Evolutionary conservation across 192 early-diverging fungal species (phyloP), one percentile per base, ranked within the genome.

Genomic region (Coemansia sp.): DNA sequence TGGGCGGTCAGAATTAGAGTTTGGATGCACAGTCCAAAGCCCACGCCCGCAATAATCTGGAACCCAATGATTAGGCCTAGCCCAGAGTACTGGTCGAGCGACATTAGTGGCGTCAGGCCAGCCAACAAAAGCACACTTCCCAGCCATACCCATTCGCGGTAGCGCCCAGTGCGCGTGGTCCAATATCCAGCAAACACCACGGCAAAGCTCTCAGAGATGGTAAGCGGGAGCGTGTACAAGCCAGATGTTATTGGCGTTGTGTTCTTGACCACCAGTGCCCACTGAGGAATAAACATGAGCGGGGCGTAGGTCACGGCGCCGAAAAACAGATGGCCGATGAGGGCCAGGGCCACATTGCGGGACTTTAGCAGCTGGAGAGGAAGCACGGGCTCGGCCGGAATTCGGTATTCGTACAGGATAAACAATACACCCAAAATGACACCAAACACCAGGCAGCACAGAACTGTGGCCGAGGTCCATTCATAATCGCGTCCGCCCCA

Each of bases 1-100:
- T 92, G 90, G 26, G 78, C 74, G 11, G 76, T 81, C 6, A 91
- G 63, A 23, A 83, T 64, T n/a, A 82, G 61, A 2, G 79, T 79
- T 58, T 89, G 90, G 42, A 91, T 76, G 42, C 81, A 77, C 25
- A 70, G 44, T 13, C 94, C 91, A 14, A 85, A 49, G 7, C 94
- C 94, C 19, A 82, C 16, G 3, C 90, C 91, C 18, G 76, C 36
- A 38, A 90, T 57, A 14, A 91, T 38, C 42, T 89, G 55, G 51
- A 70, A 90, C 7, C 80, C 77, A 47, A 85, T 80, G 22, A 79
- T 69, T 47, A 65, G 44, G 20, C 75, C 83, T 17, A 59, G 42
- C 7, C 44, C 58, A 12, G 78, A 61, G 14, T 75, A 50, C 12
- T 54, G 61, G 23, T 56, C 38, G 18, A 87, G 59, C 2, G 78